phyloP scores from a whole-genome alignment of 106 monocot genomes.

The Gastrodia elata region DNA sequence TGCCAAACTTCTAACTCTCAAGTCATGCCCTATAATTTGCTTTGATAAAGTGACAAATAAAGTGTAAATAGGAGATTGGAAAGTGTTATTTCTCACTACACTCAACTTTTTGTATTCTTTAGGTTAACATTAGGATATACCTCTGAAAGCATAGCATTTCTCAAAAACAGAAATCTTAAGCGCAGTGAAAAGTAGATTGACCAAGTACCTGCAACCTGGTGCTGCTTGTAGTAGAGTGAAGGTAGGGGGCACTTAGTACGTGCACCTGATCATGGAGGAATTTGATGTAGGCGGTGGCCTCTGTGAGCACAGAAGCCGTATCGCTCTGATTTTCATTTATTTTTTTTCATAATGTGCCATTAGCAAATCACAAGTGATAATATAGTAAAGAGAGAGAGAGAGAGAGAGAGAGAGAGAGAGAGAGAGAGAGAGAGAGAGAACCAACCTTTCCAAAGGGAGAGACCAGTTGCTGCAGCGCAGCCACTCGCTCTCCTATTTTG shows the following conservation, averaged over 20 bases:
- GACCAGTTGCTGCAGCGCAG: slow-evolving; percentile 69
- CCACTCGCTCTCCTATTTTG: slow-evolving; percentile 61
- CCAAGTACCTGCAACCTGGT: slow-evolving; percentile 23
- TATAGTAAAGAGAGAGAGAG: not conserved
- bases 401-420: not conserved
- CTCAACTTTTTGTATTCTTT: too few relatives aligned
- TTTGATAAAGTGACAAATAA: too few relatives aligned
- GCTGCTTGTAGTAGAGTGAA: not conserved
- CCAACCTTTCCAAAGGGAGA: slow-evolving; percentile 84
- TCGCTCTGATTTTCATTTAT: slow-evolving; percentile 39
- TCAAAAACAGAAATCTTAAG: too few relatives aligned
- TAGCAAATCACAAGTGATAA: not conserved
- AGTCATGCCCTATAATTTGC: too few relatives aligned
- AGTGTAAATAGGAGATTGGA: too few relatives aligned
- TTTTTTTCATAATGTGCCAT: not conserved
- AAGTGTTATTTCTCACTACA: too few relatives aligned
- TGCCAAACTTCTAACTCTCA: too few relatives aligned
- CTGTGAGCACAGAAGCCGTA: slow-evolving; percentile 71
- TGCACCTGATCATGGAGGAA: slow-evolving; percentile 71
- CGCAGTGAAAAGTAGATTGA: too few relatives aligned
- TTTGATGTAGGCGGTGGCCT: slow-evolving; percentile 70
- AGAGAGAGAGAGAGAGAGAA: not conserved
- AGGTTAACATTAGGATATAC: too few relatives aligned
- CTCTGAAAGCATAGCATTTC: too few relatives aligned
- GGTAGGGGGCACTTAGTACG: slow-evolving; percentile 32